Conservation (phyloP, 2,329 filamentous ascomycete species). For the Penicillium italicum region DNA sequence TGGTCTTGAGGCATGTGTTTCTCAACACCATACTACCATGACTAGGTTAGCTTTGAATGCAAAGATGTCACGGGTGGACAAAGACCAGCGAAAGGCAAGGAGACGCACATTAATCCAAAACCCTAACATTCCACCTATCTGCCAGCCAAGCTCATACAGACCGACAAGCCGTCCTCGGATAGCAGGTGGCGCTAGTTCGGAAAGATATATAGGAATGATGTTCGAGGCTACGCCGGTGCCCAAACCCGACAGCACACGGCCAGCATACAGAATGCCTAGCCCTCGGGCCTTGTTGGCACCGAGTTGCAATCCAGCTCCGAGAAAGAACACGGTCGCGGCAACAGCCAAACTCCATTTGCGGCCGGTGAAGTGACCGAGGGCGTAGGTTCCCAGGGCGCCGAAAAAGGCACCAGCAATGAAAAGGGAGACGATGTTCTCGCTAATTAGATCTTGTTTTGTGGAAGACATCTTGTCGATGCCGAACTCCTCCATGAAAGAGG, state of each 20-base stretch:
- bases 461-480: slow-evolving; percentile 51
- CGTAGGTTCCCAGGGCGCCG: slow-evolving; percentile 63
- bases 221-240: slow-evolving; percentile 53
- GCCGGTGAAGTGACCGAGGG: slow-evolving; percentile 60
- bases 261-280: slow-evolving; percentile 55
- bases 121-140: slow-evolving; percentile 45
- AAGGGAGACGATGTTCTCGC: slow-evolving; percentile 70
- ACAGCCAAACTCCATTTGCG: slow-evolving; percentile 60
- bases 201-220: slow-evolving; percentile 56
- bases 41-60: slow-evolving; percentile 10
- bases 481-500: slow-evolving; percentile 67
- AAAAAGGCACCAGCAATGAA: slow-evolving; percentile 83
- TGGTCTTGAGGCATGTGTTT: slow-evolving; percentile 26
- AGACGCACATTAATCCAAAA: slow-evolving; percentile 44
- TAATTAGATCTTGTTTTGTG: slow-evolving; percentile 55
- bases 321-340: slow-evolving; percentile 60
- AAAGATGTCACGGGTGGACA: not conserved
- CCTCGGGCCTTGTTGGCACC: slow-evolving; percentile 57
- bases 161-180: slow-evolving; percentile 54
- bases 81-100: not conserved
- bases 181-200: slow-evolving; percentile 53
- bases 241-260: slow-evolving; percentile 52
- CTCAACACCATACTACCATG: slow-evolving; percentile 50
- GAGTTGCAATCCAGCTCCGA: slow-evolving; percentile 67
- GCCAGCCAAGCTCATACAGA: slow-evolving; percentile 52